Evolutionary conservation across 352 stramenopile genomes (phyloP), one percentile per base, ranked within the genome.

Genomic region (Globisporangium uncinulatum): DNA sequence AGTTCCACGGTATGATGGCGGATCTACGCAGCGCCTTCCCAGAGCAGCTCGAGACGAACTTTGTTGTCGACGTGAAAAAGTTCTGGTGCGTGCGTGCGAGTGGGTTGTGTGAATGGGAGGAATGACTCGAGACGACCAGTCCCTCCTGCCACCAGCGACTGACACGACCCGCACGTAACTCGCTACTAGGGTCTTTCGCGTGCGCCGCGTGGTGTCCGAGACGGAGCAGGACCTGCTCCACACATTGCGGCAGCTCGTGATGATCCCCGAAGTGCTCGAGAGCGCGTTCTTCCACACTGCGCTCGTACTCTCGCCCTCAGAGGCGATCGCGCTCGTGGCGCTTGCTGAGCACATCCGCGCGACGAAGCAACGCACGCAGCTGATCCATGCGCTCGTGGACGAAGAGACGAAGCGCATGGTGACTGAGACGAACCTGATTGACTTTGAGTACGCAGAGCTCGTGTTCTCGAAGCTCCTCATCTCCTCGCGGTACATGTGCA

Each of bases 251-350:
- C 62, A 69, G 52, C 57, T 69, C 47, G 54, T 69, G 52, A 60
- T 65, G 51, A 65, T 69, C 52, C 62, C 62, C 1, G 57, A 64
- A 31, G 62, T 69, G 51, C 57, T 69, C n/a, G 62, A 69, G 47
- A 65, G 53, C 57, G 43, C 20, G 49, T 51, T 62, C 36, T 62
- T 69, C 36, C 62, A 69, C 57, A 31, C 36, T 32, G 56, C 50
- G 37, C 50, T 69, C 32, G 36, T 17, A 13, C 48, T 69, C 24
- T 51, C 41, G 17, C 17, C 19, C 5, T 19, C 17, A 9, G 57
- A 69, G 29, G 41, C 48, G 1, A 46, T 29, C 31, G 51, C 15
- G 42, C 29, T 69, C 1, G 29, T 31, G 3, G n/a, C 32, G 15
- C 43, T 65, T 4, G 62, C 62, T 0, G 51, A 47, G 42, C 52